Conservation (phyloP, 805 yeast genomes). For the Candida michaelii region DNA sequence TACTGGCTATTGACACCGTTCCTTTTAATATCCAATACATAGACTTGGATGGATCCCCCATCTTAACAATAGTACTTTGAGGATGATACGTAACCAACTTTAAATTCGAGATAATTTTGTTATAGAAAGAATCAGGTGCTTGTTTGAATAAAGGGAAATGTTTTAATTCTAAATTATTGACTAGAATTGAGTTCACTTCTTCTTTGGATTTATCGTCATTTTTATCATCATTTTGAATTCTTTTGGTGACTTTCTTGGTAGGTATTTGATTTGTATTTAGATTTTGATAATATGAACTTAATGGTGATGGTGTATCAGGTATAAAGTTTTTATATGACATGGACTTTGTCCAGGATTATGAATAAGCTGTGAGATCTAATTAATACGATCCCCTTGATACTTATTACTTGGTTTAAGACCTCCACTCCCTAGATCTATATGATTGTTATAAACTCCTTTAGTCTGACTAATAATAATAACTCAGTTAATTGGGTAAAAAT, state of each 20-base stretch:
- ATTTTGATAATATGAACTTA: slow-evolving; percentile 8
- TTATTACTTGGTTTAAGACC: too few species aligned
- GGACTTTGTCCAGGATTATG: too few species aligned
- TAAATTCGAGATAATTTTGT: slow-evolving; percentile 56
- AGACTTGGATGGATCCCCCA: slow-evolving; percentile 71
- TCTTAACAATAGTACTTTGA: slow-evolving; percentile 66
- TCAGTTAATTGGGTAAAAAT: too few species aligned
- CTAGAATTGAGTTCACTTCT: slow-evolving; percentile 12
- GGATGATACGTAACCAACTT: slow-evolving; percentile 63
- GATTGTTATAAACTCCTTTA: too few species aligned
- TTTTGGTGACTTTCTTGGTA: not conserved
- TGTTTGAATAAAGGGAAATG: slow-evolving; percentile 57
- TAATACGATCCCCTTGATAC: too few species aligned
- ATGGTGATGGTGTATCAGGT: slow-evolving; percentile 29
- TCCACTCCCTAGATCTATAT: too few species aligned
- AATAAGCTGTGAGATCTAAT: too few species aligned
- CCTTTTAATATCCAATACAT: slow-evolving; percentile 83
- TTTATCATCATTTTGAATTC: not conserved
- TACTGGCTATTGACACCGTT: slow-evolving; percentile 70
- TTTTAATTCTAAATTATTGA: slow-evolving; percentile 22
- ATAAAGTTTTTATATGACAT: slow-evolving; percentile 15
- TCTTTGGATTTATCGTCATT: not conserved
- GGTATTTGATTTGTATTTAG: not conserved
- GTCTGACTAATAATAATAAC: too few species aligned
- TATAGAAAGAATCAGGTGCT: slow-evolving; percentile 66